Conservation (phyloP, 805 yeast genomes). For the Torulaspora microellipsoides region DNA sequence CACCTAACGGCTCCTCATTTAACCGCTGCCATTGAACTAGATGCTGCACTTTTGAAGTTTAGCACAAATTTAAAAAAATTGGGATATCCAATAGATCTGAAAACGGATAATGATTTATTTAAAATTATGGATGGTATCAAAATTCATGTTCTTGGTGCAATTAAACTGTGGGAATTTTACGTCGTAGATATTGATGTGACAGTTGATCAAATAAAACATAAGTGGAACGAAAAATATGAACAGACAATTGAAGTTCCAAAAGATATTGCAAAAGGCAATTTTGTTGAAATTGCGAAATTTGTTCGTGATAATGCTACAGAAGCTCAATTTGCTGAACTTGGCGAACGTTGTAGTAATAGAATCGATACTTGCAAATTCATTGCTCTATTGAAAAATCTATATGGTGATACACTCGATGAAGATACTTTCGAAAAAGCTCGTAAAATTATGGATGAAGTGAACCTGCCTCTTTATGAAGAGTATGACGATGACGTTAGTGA, state of each 20-base stretch:
- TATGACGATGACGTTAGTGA: conserved; percentile 70
- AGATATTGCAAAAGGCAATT: conserved; percentile 35
- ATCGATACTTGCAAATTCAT: conserved; percentile 51
- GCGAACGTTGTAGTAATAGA: conserved; percentile 49
- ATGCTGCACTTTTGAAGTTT: conserved; percentile 59
- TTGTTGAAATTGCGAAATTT: conserved; percentile 45
- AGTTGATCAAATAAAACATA: conserved; percentile 36
- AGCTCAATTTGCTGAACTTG: conserved; percentile 41
- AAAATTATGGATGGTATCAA: conserved; percentile 63
- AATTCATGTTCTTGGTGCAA: conserved; percentile 56
- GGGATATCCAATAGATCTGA: conserved; percentile 58
- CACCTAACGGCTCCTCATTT: conserved; percentile 86
- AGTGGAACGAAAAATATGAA: conserved; percentile 33
- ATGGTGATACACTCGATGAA: conserved; percentile 34
- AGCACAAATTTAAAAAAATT: conserved; percentile 52
- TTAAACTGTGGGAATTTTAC: conserved; percentile 85
- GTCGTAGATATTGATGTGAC: conserved; percentile 54
- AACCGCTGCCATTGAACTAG: conserved; percentile 78
- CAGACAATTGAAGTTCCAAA: conserved; percentile 43
- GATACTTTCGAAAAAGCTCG: conserved; percentile 40
- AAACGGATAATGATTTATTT: conserved; percentile 49
- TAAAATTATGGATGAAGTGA: conserved; percentile 68
- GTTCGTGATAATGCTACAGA: conserved; percentile 40
- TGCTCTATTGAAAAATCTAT: conserved; percentile 42
- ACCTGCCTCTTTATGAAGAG: conserved; percentile 61